These are phyloP conservation scores for Calonectria pseudoturangicola DNA, from an alignment of 2,329 filamentous ascomycete species.

Conservation along the genomic window DNA sequence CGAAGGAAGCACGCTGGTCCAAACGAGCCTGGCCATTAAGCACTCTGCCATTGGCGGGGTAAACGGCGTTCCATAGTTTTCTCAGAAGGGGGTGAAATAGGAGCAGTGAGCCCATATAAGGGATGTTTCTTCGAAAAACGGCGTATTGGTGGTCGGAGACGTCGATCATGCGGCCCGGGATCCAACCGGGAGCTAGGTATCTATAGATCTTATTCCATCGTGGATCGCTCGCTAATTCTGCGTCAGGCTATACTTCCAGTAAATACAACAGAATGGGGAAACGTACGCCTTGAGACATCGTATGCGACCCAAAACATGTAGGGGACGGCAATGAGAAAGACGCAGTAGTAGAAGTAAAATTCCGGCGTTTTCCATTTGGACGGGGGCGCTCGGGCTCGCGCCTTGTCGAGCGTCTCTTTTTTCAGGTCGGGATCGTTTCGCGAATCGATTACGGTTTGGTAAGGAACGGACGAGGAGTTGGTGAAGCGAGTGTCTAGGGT, in stretches of 20 bases:
- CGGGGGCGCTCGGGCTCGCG: constrained; percentile 68
- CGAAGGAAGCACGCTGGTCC: constrained; percentile 85
- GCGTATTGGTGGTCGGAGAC: constrained; percentile 92
- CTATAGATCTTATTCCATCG: constrained; percentile 84
- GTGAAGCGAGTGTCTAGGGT: constrained; percentile 79
- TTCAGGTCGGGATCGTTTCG: constrained; percentile 64
- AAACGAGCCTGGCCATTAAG: constrained; percentile 74
- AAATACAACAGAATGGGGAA: not conserved
- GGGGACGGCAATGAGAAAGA: constrained; percentile 81
- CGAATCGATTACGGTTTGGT: constrained; percentile 74
- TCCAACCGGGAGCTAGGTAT: constrained; percentile 88
- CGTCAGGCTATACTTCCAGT: constrained; percentile 41
- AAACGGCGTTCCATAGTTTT: constrained; percentile 78
- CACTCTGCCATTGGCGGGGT: constrained; percentile 58
- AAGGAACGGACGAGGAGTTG: constrained; percentile 80
- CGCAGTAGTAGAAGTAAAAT: constrained; percentile 86
- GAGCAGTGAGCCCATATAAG: constrained; percentile 84
- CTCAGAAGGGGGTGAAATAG: constrained; percentile 87
- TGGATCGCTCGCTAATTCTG: constrained; percentile 81
- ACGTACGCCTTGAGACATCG: constrained; percentile 86
- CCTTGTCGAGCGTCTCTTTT: constrained; percentile 60
- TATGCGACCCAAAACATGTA: constrained; percentile 95
- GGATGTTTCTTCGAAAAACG: constrained; percentile 89
- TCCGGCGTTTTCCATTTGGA: constrained; percentile 91
- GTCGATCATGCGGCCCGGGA: constrained; percentile 93